These are phyloP conservation scores for Delitschia confertaspora DNA, from an alignment of 495 filamentous ascomycete species.

Conservation along the genomic window DNA sequence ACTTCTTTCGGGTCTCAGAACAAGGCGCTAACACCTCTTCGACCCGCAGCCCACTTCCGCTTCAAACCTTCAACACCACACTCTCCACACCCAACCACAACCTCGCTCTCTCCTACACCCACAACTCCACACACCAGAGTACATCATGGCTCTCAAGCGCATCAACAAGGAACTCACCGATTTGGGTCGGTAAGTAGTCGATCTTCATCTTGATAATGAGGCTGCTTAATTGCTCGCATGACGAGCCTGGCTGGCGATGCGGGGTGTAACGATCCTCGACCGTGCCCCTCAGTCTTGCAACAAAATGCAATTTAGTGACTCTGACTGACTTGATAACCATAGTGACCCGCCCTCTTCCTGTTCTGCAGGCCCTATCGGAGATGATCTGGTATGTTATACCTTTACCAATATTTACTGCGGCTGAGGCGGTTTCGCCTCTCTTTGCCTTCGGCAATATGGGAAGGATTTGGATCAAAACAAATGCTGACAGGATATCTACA, in stretches of 20 bases:
- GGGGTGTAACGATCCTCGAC: conserved; percentile 17
- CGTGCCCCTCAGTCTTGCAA: conserved; percentile 5
- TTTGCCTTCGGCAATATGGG: neutral
- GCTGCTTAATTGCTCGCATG: conserved; percentile 24
- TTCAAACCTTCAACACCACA: conserved; percentile 23
- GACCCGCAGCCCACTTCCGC: conserved; percentile 22
- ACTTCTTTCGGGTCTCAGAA: conserved; percentile 19
- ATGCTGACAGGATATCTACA: conserved; percentile 11
- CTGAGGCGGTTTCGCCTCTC: conserved; percentile 17
- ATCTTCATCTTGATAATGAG: neutral
- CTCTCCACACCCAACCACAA: conserved; percentile 10
- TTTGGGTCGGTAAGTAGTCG: conserved; percentile 77
- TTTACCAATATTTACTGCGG: conserved; percentile 7
- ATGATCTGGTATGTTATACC: conserved; percentile 77
- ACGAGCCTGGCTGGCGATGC: conserved; percentile 23
- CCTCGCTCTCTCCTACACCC: conserved; percentile 26
- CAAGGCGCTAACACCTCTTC: conserved; percentile 25
- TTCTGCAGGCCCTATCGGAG: conserved; percentile 90
- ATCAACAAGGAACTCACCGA: conserved; percentile 99
- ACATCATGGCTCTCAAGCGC: conserved; percentile 90
- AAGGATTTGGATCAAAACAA: neutral
- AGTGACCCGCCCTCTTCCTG: conserved; percentile 98
- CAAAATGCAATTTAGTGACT: conserved; percentile 4
- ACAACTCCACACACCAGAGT: conserved; percentile 33
- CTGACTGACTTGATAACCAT: conserved; percentile 38